Percentiles rank a stretch among this genome's conserved stretches.
Conservation (phyloP, 2,329 filamentous ascomycete species). For the Anthostomella pinea region DNA sequence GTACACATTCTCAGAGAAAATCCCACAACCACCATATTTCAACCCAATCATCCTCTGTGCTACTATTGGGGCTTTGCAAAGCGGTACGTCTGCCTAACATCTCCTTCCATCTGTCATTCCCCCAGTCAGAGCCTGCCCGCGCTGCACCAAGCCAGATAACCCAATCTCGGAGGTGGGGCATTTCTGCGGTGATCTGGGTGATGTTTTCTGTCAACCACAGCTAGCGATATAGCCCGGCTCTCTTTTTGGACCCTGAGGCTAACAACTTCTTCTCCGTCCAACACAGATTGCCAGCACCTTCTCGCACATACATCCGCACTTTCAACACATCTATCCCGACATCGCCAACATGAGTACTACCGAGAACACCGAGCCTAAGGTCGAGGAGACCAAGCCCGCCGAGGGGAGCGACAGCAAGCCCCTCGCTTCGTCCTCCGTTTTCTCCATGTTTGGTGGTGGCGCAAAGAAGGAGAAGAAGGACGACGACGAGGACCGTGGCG, state of each 20-base stretch:
- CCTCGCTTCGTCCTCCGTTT: slow-evolving; percentile 66
- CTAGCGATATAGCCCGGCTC: background rate
- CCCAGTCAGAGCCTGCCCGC: background rate
- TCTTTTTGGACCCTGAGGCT: background rate
- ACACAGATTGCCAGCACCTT: background rate
- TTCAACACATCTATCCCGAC: background rate
- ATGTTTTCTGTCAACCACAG: background rate
- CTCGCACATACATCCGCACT: background rate
- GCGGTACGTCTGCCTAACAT: background rate
- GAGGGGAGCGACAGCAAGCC: slow-evolving; percentile 36
- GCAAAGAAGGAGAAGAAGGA: slow-evolving; percentile 96
- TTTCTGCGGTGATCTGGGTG: background rate
- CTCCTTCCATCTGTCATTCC: background rate
- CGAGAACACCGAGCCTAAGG: slow-evolving; percentile 54
- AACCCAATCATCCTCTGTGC: background rate
- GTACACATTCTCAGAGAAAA: slow-evolving; percentile 1
- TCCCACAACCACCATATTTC: background rate
- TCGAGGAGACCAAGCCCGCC: slow-evolving; percentile 46
- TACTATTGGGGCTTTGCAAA: background rate
- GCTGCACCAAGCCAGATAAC: background rate
- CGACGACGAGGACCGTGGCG: slow-evolving; percentile 75
- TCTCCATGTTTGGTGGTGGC: slow-evolving; percentile 98
- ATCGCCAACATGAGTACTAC: slow-evolving; percentile 44
- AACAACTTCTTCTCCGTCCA: background rate
- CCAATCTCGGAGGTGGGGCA: slow-evolving; percentile 2